Evolutionary conservation across 257 asterid genomes (phyloP).

Genomic region (Gynochthodes officinalis): DNA sequence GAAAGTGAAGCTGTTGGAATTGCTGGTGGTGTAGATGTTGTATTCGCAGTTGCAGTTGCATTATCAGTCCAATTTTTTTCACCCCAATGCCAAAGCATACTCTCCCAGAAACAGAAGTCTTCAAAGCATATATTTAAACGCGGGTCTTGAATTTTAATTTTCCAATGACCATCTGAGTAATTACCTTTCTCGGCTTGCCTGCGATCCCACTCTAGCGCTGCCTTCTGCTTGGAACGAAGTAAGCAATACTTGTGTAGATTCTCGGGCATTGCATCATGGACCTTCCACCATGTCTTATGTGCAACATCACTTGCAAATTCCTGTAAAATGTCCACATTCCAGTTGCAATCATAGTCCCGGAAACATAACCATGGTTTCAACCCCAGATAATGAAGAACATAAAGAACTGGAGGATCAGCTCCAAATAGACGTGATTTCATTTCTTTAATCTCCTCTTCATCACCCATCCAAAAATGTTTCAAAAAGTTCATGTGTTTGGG

Average conservation of each 20-base stretch:
- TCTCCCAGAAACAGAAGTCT: constrained; percentile 85
- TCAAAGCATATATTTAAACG: constrained; percentile 64
- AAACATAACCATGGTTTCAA: constrained; percentile 85
- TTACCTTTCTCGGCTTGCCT: constrained; percentile 80
- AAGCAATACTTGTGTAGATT: constrained; percentile 72
- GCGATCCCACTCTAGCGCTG: constrained; percentile 79
- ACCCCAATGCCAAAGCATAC: constrained; percentile 97
- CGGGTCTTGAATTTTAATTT: constrained; percentile 48
- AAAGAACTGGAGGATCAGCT: constrained; percentile 73
- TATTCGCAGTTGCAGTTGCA: constrained; percentile 27
- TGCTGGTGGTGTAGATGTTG: constrained; percentile 31
- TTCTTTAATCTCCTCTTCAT: constrained; percentile 58
- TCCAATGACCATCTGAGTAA: constrained; percentile 82
- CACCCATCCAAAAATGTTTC: constrained; percentile 85
- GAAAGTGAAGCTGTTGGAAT: constrained; percentile 34
- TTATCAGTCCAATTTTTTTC: constrained; percentile 80
- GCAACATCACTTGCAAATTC: constrained; percentile 84
- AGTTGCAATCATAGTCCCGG: constrained; percentile 91
- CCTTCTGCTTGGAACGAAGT: constrained; percentile 87
- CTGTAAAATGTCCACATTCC: constrained; percentile 68
- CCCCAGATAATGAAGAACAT: constrained; percentile 81
- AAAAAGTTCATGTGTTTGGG: constrained; percentile 86
- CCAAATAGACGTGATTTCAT: constrained; percentile 65
- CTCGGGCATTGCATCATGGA: constrained; percentile 91
- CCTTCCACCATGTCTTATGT: constrained; percentile 86